Percentiles rank a stretch among this genome's conserved stretches.
phyloP scores from a whole-genome alignment of 192 early-diverging fungal genomes.

The Rhizoclosmatium sp. region DNA sequence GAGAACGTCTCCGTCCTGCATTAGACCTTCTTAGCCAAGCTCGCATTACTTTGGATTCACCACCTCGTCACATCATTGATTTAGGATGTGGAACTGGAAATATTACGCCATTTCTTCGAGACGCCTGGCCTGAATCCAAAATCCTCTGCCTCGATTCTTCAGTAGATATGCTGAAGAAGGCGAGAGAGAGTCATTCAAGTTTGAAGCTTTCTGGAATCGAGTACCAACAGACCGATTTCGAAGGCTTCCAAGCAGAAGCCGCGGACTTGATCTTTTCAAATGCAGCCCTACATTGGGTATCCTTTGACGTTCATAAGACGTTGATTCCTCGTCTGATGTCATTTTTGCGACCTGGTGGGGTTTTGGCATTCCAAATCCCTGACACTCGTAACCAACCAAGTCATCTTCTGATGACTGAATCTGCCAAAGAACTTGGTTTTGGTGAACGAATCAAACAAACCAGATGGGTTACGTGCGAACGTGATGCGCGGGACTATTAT shows the following conservation, averaged over 20 bases:
- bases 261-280: slow-evolving; percentile 22
- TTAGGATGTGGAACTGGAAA: slow-evolving; percentile 25
- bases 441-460: slow-evolving; percentile 1
- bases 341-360: slow-evolving; percentile 17
- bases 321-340: slow-evolving; percentile 11
- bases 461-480: slow-evolving; percentile 34
- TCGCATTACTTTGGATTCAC: background rate
- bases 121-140: background rate
- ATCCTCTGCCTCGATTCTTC: slow-evolving; percentile 22
- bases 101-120: background rate
- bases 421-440: slow-evolving; percentile 12
- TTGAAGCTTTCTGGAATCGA: background rate
- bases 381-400: slow-evolving; percentile 21
- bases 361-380: slow-evolving; percentile 30
- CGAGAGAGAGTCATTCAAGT: background rate
- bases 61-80: background rate
- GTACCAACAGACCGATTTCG: slow-evolving; percentile 22
- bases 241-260: background rate
- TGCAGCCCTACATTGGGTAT: slow-evolving; percentile 29
- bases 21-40: slow-evolving; percentile 10
- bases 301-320: slow-evolving; percentile 23
- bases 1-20: slow-evolving; percentile 11
- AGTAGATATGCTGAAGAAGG: slow-evolving; percentile 11
- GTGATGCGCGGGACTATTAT: slow-evolving; percentile 19
- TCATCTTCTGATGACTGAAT: slow-evolving; percentile 22